A percentile compares a stretch with the other conserved stretches of the same genome.
Evolutionary conservation across 345 rosid genomes (phyloP).

Genomic region (Clausena lansium): DNA sequence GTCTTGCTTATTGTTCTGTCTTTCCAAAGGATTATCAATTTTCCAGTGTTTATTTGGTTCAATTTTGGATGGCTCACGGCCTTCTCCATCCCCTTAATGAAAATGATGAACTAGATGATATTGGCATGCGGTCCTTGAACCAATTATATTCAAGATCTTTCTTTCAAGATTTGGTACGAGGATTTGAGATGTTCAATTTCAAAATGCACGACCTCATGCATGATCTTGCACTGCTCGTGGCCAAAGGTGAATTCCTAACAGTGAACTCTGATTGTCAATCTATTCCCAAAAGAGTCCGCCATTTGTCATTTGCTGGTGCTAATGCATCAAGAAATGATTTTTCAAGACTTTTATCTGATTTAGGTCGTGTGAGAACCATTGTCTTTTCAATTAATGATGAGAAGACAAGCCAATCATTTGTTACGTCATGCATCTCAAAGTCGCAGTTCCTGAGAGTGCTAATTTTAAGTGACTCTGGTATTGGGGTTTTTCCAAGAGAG

Average conservation of each 20-base stretch:
- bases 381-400: neutral
- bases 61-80: conserved; percentile 21
- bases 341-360: neutral
- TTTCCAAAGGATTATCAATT: conserved; percentile 25
- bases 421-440: neutral
- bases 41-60: neutral
- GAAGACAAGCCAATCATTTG: neutral
- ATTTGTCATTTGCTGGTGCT: conserved; percentile 6
- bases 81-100: neutral
- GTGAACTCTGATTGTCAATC: rapidly evolving
- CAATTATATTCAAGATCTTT: conserved; percentile 19
- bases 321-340: neutral
- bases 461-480: neutral
- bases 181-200: rapidly evolving
- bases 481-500: too few species aligned
- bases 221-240: conserved; percentile 10
- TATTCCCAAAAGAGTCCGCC: neutral
- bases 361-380: conserved; percentile 12
- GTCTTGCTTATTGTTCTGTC: conserved; percentile 22
- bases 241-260: neutral
- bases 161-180: conserved; percentile 15
- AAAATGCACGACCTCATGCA: conserved; percentile 26
- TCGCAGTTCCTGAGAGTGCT: conserved; percentile 13
- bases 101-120: neutral
- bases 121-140: conserved; percentile 5